Percentiles rank a stretch among this genome's conserved stretches.
Conservation (phyloP, 345 rosid species). For the Eucalyptus tenuipes region DNA sequence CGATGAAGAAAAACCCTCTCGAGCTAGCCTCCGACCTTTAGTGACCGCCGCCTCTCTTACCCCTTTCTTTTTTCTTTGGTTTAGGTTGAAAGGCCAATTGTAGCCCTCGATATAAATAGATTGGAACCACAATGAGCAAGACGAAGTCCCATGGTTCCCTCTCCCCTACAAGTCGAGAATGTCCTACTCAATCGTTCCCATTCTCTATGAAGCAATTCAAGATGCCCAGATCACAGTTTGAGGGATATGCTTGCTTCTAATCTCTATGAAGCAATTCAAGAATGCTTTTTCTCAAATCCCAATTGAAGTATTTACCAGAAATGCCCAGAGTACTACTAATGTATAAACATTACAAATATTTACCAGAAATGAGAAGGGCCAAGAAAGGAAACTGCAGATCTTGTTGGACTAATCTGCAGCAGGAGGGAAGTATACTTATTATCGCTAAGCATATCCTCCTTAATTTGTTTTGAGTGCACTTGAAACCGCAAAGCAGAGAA, state of each 20-base stretch:
- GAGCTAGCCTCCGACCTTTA: neutral
- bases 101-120: neutral
- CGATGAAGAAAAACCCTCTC: neutral
- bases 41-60: neutral
- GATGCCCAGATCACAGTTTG: neutral
- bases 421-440: neutral
- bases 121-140: neutral
- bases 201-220: neutral
- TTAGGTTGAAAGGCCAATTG: neutral
- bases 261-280: neutral
- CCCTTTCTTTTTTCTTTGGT: neutral
- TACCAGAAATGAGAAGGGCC: conserved; percentile 86
- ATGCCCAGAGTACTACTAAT: neutral
- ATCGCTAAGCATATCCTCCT: neutral
- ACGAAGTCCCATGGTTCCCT: no score
- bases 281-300: neutral
- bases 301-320: neutral
- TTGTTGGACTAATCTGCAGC: conserved; percentile 44
- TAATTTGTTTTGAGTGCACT: neutral
- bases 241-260: neutral
- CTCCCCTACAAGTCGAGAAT: no score
- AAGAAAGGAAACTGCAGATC: conserved; percentile 82
- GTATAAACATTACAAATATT: neutral
- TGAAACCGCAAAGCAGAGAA: neutral
- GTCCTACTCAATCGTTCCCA: no score